Evolutionary conservation across 371 early-diverging fungal genomes (phyloP), one percentile per base, ranked within the genome.

Genomic region (Mucor indicus): DNA sequence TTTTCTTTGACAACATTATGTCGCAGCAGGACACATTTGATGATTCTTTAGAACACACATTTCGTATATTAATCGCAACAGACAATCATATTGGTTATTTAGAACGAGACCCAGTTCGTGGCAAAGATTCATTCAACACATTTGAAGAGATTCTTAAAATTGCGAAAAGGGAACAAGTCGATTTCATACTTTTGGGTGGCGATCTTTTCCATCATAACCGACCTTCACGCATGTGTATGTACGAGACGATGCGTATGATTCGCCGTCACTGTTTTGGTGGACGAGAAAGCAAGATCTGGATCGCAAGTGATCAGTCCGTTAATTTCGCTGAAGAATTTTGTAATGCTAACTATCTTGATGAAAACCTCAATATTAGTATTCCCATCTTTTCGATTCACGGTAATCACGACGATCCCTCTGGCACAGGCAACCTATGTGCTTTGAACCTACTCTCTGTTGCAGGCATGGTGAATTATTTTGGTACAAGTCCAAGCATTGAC

Each of bases 321-420:
- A 91, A 91, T 68, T 94, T 95, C 62, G 72, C 75, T 2, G 77
- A 80, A 35, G 70, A 63, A 43, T 74, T 83, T 45, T 55, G 53
- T 6, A 74, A 60, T 3, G 90, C 90, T 23, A 98, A 98, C 58
- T 93, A 90, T 62, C 72, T 86, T 50, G 94, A 97, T 62, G 87
- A 90, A 11, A 95, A 98, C 58, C 59, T 89, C 21, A 95, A 95
- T 50, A 77, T 99, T 20, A 60, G 80, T 2, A 75, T 96, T 20
- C 99, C 99, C 0, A 81, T 98, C 0, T 95, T 98, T 61, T 85
- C 95, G 0, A 99, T 99, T 32, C 98, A 99, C 64, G 99, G 99
- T 1, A 99, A 99, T 73, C 99, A 99, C 60, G 99, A 99, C 62
- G 99, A 99, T 79, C 99, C 99, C 5, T 79, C 88, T 11, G 98